These are phyloP conservation scores for Thalassiosira livingstoniorum DNA, from an alignment of 352 stramenopile species.

Conservation along the genomic window DNA sequence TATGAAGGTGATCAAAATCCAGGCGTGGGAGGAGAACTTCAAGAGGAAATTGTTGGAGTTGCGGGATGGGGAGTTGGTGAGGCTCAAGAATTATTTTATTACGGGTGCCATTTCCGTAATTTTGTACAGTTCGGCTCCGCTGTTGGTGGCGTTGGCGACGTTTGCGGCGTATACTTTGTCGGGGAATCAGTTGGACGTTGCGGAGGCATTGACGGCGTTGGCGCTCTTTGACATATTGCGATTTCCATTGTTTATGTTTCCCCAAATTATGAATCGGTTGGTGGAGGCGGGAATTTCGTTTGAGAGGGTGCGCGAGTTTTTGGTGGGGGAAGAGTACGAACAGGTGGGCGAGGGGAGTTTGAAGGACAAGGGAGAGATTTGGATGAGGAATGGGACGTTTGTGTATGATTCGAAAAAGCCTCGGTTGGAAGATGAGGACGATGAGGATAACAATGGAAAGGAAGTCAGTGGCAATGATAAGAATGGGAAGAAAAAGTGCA, in stretches of 20 bases:
- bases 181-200: conserved; percentile 92
- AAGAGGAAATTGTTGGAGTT: conserved; percentile 87
- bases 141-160: conserved; percentile 91
- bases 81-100: conserved; percentile 63
- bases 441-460: background rate
- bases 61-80: conserved; percentile 64
- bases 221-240: conserved; percentile 96
- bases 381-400: conserved; percentile 73
- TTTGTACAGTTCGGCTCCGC: conserved; percentile 89
- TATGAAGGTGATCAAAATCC: conserved; percentile 97
- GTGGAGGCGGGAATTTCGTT: conserved; percentile 90
- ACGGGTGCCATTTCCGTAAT: conserved; percentile 75
- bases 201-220: conserved; percentile 92
- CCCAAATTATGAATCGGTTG: conserved; percentile 93
- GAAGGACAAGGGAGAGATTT: conserved; percentile 62
- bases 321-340: conserved; percentile 73
- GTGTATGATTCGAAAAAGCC: conserved; percentile 81
- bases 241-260: conserved; percentile 97
- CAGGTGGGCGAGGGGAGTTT: conserved; percentile 52
- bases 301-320: conserved; percentile 77
- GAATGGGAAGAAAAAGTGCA: background rate
- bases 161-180: conserved; percentile 87
- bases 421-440: conserved; percentile 29
- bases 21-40: conserved; percentile 93
- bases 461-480: conserved; percentile 24